Percentiles rank a stretch among this genome's conserved stretches.
phyloP scores from a whole-genome alignment of 495 filamentous ascomycete species.

The Xylaria venustula region DNA sequence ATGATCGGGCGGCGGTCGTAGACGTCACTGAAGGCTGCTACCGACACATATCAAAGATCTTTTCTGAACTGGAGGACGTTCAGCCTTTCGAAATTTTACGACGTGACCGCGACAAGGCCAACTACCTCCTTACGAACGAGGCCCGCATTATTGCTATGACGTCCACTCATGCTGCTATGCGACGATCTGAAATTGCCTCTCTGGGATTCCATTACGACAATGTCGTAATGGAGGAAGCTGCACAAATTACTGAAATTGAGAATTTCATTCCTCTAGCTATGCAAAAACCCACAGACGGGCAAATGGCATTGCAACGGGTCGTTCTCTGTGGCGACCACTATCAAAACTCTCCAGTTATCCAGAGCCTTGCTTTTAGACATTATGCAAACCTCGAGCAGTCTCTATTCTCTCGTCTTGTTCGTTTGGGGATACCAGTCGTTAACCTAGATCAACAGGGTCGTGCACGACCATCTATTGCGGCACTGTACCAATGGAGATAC shows the following conservation, averaged over 20 bases:
- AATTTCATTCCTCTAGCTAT: conserved; percentile 92
- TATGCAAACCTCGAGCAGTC: conserved; percentile 96
- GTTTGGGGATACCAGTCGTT: conserved; percentile 86
- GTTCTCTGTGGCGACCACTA: conserved; percentile 94
- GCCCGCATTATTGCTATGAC: conserved; percentile 98
- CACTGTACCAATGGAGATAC: conserved; percentile 94
- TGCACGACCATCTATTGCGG: conserved; percentile 78
- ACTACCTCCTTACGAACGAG: conserved; percentile 93
- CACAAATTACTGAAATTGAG: conserved; percentile 96
- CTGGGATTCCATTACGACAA: conserved; percentile 98
- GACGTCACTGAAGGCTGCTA: conserved; percentile 86
- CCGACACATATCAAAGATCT: conserved; percentile 86
- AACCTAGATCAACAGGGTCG: conserved; percentile 92
- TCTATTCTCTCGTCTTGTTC: conserved; percentile 85
- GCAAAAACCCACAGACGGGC: conserved; percentile 74
- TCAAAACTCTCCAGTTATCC: conserved; percentile 94
- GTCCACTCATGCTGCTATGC: conserved; percentile 97
- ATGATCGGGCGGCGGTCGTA: conserved; percentile 63
- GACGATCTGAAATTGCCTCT: conserved; percentile 82
- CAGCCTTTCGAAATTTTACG: conserved; percentile 93
- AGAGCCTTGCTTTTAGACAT: conserved; percentile 92
- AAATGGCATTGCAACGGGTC: conserved; percentile 77
- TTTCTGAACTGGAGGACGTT: conserved; percentile 89
- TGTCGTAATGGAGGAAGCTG: conserved; percentile 97
- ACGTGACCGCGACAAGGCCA: conserved; percentile 83